A percentile compares a stretch with the other conserved stretches of the same genome.
Conservation (phyloP, 2,329 filamentous ascomycete species). For the Penicillium freii region DNA sequence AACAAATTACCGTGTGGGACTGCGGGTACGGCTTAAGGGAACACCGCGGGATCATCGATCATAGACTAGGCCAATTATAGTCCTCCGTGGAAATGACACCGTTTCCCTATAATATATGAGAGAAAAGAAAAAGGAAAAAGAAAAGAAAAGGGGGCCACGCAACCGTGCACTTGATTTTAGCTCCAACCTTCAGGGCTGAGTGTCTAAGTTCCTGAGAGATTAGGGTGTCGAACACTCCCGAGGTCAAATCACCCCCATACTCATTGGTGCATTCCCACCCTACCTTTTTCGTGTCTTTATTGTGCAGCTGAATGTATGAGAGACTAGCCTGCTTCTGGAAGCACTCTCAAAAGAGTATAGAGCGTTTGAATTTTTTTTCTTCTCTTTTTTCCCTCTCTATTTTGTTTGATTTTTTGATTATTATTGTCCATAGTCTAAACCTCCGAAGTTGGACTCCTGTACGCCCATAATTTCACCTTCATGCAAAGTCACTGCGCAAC, state of each 20-base stretch:
- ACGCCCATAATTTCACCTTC: conserved; percentile 4
- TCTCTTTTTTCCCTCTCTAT: neutral
- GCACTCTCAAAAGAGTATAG: conserved; percentile 6
- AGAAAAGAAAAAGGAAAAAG: neutral
- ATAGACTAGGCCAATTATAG: conserved; percentile 9
- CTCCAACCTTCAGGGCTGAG: conserved; percentile 23
- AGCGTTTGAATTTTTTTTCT: neutral
- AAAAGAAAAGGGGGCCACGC: conserved; percentile 10
- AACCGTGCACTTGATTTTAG: conserved; percentile 17
- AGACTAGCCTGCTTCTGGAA: conserved; percentile 23
- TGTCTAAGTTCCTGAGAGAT: conserved; percentile 4
- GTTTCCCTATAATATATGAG: conserved; percentile 6
- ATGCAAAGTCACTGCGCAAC: conserved; percentile 18
- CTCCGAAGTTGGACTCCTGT: conserved; percentile 2
- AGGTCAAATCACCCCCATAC: neutral
- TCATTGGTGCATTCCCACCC: conserved; percentile 1
- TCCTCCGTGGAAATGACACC: conserved; percentile 8
- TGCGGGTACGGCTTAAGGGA: conserved; percentile 23
- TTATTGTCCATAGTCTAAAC: neutral
- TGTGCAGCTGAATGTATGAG: conserved; percentile 3
- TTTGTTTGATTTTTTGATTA: neutral
- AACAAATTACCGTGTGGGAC: conserved; percentile 14
- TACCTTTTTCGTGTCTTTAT: neutral
- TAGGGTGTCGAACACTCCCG: neutral
- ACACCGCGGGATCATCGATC: conserved; percentile 25